A percentile compares a stretch with the other conserved stretches of the same genome.
These are phyloP conservation scores for Ogataea nitratoaversa DNA, from an alignment of 805 yeast species.

Conservation along the genomic window DNA sequence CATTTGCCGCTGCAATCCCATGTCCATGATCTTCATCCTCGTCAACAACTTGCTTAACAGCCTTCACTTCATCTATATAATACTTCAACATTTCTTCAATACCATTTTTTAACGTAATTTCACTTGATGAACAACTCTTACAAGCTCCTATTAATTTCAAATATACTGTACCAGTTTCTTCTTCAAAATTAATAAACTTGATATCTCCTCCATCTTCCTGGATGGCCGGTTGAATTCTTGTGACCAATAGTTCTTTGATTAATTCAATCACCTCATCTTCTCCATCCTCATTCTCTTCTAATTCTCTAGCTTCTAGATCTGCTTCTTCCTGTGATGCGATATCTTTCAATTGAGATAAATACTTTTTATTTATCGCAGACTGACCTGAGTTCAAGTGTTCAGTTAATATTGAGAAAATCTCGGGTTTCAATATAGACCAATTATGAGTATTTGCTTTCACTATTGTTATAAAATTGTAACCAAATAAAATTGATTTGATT, in stretches of 20 bases:
- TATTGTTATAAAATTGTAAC: constrained; percentile 78
- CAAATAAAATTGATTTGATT: constrained; percentile 70
- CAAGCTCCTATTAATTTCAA: constrained; percentile 94
- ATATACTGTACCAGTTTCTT: constrained; percentile 81
- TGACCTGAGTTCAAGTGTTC: constrained; percentile 53
- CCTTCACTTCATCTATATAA: constrained; percentile 91
- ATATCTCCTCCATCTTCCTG: constrained; percentile 99
- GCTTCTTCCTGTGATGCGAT: constrained; percentile 36
- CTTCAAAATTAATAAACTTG: constrained; percentile 81
- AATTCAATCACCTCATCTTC: constrained; percentile 79
- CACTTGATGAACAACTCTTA: constrained; percentile 85
- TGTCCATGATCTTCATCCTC: too few relatives aligned
- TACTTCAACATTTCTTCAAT: constrained; percentile 97
- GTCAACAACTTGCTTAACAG: constrained; percentile 83
- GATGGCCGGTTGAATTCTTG: constrained; percentile 95
- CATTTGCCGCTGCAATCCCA: not conserved
- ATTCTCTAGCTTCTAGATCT: constrained; percentile 31
- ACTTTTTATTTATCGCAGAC: constrained; percentile 46
- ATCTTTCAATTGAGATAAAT: constrained; percentile 28
- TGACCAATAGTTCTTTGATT: constrained; percentile 88
- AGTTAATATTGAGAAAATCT: constrained; percentile 55
- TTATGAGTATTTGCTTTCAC: constrained; percentile 45
- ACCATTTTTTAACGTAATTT: constrained; percentile 90
- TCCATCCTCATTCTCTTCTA: constrained; percentile 55
- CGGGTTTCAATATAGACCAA: constrained; percentile 65